Percentiles rank a stretch among this genome's conserved stretches.
Evolutionary conservation across 306 rosid genomes (phyloP).

Genomic region (Geum urbanum): DNA sequence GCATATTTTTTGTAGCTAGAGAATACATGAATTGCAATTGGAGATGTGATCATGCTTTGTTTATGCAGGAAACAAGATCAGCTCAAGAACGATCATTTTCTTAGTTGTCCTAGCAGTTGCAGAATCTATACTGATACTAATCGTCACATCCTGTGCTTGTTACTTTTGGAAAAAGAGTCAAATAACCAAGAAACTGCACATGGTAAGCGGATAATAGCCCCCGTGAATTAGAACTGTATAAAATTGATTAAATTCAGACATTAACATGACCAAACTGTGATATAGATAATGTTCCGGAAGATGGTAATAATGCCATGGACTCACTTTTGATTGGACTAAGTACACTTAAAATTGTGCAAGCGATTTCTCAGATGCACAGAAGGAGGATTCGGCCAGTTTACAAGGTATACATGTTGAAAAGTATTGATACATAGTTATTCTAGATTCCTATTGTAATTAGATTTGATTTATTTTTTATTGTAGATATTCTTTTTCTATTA

Average conservation of each 20-base stretch:
- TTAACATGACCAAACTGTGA: background rate
- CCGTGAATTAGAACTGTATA: no score
- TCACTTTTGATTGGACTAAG: constrained; percentile 13
- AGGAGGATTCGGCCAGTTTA: constrained; percentile 34
- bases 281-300: constrained; percentile 3
- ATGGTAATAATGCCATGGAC: constrained; percentile 7
- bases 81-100: background rate
- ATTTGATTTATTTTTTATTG: no score
- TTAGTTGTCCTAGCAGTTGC: constrained; percentile 18
- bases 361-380: constrained; percentile 26
- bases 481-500: no score
- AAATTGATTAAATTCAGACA: background rate
- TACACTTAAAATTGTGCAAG: constrained; percentile 24
- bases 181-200: background rate
- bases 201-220: constrained; percentile 9
- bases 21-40: background rate
- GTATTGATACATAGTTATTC: no score
- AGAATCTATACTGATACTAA: background rate
- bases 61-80: constrained; percentile 21
- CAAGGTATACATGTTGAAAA: constrained; percentile 26
- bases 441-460: no score
- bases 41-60: constrained; percentile 5
- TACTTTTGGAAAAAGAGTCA: constrained; percentile 15
- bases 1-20: background rate
- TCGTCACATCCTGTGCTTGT: background rate